These are phyloP conservation scores for Backusella luteola DNA, from an alignment of 192 early-diverging fungal species.

Conservation along the genomic window DNA sequence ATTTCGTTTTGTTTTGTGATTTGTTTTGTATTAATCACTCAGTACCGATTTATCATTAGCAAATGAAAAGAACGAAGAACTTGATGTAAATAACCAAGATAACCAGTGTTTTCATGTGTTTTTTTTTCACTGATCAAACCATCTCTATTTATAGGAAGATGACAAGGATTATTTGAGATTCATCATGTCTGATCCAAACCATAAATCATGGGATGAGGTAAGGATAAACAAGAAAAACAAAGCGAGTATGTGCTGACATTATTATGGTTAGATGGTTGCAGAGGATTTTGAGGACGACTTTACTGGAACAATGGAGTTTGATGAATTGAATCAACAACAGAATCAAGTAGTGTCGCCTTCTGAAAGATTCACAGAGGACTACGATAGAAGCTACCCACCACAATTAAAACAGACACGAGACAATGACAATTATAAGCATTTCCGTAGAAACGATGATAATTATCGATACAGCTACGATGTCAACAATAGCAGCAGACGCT, in stretches of 20 bases:
- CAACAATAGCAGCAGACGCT: background rate
- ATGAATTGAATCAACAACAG: conserved; percentile 15
- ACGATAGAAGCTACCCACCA: conserved; percentile 37
- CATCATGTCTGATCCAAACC: conserved; percentile 12
- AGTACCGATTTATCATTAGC: background rate
- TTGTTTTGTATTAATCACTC: background rate
- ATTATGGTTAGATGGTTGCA: conserved; percentile 30
- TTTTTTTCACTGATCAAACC: background rate
- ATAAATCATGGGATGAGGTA: conserved; percentile 26
- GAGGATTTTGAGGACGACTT: conserved; percentile 31
- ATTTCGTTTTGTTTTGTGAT: background rate
- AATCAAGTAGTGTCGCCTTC: conserved; percentile 23
- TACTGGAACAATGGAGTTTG: conserved; percentile 27
- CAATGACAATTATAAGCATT: background rate
- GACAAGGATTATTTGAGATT: conserved; percentile 13
- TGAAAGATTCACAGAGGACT: conserved; percentile 38
- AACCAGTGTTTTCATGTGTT: background rate
- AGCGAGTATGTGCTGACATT: background rate
- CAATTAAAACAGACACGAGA: background rate
- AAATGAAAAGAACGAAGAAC: background rate
- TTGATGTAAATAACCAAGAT: background rate
- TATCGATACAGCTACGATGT: background rate
- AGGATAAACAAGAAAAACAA: background rate
- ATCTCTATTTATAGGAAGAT: background rate
- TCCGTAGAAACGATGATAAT: conserved; percentile 6